Evolutionary conservation across 192 early-diverging fungal genomes (phyloP).

Genomic region (Coemansia sp.): DNA sequence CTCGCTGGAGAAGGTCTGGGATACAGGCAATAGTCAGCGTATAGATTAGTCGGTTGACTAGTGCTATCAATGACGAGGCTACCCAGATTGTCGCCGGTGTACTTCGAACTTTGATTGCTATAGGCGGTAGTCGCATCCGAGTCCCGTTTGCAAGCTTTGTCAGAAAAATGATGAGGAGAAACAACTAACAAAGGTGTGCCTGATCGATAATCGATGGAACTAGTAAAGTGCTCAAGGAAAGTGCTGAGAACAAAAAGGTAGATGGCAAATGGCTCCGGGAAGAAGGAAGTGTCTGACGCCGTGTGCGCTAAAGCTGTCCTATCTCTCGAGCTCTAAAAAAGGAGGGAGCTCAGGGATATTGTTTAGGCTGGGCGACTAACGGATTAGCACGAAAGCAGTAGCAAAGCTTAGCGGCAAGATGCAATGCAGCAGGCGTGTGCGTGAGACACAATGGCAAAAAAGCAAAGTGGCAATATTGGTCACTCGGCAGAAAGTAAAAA

Average conservation of each 20-base stretch:
- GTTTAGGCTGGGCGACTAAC: not conserved
- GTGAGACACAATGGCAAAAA: constrained; percentile 3
- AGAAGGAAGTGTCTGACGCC: not conserved
- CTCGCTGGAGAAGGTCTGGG: constrained; percentile 41
- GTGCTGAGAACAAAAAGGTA: not conserved
- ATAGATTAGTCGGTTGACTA: constrained; percentile 51
- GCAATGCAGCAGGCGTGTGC: constrained; percentile 10
- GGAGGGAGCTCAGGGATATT: constrained; percentile 6
- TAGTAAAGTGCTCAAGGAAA: not conserved
- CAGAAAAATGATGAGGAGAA: not conserved
- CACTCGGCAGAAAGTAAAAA: constrained; percentile 1
- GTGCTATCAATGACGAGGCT: constrained; percentile 35
- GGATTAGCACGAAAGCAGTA: constrained; percentile 12
- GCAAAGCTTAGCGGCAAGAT: not conserved
- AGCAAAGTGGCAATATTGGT: not conserved
- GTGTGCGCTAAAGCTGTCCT: not conserved
- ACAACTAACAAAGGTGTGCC: not conserved
- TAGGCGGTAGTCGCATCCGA: constrained; percentile 23
- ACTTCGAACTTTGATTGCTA: constrained; percentile 33
- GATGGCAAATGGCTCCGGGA: too few relatives aligned
- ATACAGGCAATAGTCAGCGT: constrained; percentile 51
- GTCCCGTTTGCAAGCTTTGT: not conserved
- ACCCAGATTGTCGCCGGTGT: constrained; percentile 46
- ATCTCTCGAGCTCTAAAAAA: not conserved
- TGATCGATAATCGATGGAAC: constrained; percentile 7